Conservation (phyloP, 1,284 basidiomycete species). For the Sanghuangporus sanghuang region DNA sequence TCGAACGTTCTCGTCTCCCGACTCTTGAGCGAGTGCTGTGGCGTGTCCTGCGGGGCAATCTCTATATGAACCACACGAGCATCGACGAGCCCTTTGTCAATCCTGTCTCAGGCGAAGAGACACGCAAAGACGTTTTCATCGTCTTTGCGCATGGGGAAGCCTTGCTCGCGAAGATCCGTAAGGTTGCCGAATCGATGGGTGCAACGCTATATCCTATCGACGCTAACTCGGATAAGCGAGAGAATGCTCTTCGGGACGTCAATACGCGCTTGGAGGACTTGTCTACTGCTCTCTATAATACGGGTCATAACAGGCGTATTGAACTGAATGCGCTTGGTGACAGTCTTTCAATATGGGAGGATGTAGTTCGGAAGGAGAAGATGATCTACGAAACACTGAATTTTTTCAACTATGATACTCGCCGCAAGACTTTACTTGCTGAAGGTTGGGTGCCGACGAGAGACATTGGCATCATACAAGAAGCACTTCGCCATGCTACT, state of each 20-base stretch:
- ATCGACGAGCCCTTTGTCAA: conserved; percentile 93
- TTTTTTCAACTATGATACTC: conserved; percentile 90
- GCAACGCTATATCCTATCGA: conserved; percentile 97
- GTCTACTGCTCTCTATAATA: conserved; percentile 87
- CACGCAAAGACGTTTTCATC: conserved; percentile 98
- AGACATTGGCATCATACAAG: conserved; percentile 85
- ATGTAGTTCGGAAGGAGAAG: conserved; percentile 95
- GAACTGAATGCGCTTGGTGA: conserved; percentile 89
- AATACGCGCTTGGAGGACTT: conserved; percentile 89
- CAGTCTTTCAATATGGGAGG: conserved; percentile 85
- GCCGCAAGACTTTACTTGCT: conserved; percentile 92
- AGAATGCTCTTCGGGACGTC: conserved; percentile 87
- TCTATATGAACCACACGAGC: conserved; percentile 99
- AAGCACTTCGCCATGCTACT: conserved; percentile 89
- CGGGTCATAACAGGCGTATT: conserved; percentile 77
- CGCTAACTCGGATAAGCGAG: conserved; percentile 87
- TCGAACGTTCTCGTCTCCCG: conserved; percentile 87
- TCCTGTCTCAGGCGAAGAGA: conserved; percentile 74
- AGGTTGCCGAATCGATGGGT: conserved; percentile 97
- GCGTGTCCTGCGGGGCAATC: conserved; percentile 95
- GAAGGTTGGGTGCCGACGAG: conserved; percentile 97
- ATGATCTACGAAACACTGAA: conserved; percentile 93
- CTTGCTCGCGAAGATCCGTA: conserved; percentile 94
- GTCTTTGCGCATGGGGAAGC: conserved; percentile 98
- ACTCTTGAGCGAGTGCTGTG: conserved; percentile 98